These are phyloP conservation scores for Clarkia xantiana DNA, from an alignment of 345 rosid species.

Conservation along the genomic window DNA sequence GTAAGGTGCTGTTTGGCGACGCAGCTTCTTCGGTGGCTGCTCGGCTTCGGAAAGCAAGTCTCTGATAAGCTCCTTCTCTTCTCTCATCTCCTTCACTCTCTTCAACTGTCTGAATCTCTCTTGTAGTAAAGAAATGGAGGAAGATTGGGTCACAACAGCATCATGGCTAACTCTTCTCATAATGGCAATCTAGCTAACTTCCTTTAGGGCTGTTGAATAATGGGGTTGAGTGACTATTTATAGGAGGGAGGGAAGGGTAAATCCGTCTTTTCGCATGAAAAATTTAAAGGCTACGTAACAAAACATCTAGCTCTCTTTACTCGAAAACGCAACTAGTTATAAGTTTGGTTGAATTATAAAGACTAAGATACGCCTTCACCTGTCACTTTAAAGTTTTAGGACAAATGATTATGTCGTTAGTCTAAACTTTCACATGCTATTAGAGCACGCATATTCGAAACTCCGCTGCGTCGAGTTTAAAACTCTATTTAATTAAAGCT, in stretches of 20 bases:
- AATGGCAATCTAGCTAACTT: background rate
- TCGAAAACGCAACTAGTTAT: no score
- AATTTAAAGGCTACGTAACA: no score
- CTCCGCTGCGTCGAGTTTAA: no score
- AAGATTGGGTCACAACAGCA: slow-evolving; percentile 12
- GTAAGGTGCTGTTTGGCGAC: background rate
- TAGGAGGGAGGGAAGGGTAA: slow-evolving; percentile 18
- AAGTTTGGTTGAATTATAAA: no score
- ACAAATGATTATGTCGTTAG: no score
- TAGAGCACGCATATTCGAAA: no score
- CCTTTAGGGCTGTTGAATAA: background rate
- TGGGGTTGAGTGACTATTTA: slow-evolving; percentile 9
- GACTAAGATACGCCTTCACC: no score
- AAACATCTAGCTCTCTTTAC: no score
- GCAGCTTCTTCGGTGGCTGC: slow-evolving; percentile 4
- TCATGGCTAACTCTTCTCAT: slow-evolving; percentile 35
- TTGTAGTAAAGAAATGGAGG: slow-evolving; percentile 33
- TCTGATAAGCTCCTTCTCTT: slow-evolving; percentile 27
- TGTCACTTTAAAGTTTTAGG: no score
- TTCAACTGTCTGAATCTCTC: slow-evolving; percentile 31
- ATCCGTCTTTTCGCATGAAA: slow-evolving; percentile 18
- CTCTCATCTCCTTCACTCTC: slow-evolving; percentile 32
- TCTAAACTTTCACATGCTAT: no score
- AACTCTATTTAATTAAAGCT: no score
- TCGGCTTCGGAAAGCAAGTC: slow-evolving; percentile 16